Base-by-base conservation (phyloP, 2,329 filamentous ascomycete species). In the Chaetomium globosum region DNA sequence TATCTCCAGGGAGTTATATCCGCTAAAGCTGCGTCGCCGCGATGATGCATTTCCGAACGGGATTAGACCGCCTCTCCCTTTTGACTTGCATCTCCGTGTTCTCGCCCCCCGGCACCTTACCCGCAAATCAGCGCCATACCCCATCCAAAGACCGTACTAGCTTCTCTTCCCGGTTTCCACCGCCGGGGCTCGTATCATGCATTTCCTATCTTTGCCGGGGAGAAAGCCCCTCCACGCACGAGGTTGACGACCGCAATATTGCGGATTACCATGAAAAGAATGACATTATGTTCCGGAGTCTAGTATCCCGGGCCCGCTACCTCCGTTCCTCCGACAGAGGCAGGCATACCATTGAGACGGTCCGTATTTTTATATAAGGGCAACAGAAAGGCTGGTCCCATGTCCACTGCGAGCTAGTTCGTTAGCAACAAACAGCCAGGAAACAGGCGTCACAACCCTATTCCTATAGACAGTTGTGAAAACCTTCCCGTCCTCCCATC, bases 181-280 rank as follows among this genome's bases (percentile, higher is more conserved):
- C 39, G 16, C 39, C 16, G 16, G 39, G 39, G 39, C 39, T 43
- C 39, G 39, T 19, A 6, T 7, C 39, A n/a, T 43, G 39, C 39
- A 43, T 43, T 43, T 43, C 39, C 39, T 43, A 43, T 43, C 39
- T 43, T 43, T 43, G 39, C 39, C 39, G 39, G 39, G 39, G 39
- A 43, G 39, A 43, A 39, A 43, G 39, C 16, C 4, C 6, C 5
- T 4, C 4, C 16, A n/a, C 39, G 2, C 39, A 43, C 39, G n/a
- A 19, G 6, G 39, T 43, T 43, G 16, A n/a, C 39, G 39, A 43
- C 39, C 39, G 16, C 39, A 43, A 43, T 43, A 43, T 43, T 7
- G 4, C 39, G 16, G 39, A 19, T 43, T n/a, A n/a, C 39, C 39
- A 43, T 43, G 13, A n/a, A 43, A 43, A 43, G 16, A 7, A n/a